Conservation (phyloP, 2,329 filamentous ascomycete genomes). For the Fusarium decemcellulare region DNA sequence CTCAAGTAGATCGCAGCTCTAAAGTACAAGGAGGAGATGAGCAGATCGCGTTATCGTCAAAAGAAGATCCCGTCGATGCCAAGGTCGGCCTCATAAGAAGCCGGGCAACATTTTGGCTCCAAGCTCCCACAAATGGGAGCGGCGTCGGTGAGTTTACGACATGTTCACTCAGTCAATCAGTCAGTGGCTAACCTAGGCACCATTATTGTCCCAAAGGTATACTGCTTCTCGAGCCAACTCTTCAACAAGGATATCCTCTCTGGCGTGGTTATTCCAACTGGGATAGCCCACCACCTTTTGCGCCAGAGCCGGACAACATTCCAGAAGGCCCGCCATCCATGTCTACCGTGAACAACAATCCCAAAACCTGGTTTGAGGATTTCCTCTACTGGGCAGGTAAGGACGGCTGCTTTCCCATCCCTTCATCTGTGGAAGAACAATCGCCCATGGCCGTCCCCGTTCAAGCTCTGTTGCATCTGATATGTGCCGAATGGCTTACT, state of each 20-base stretch:
- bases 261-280: slow-evolving; percentile 13
- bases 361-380: not conserved
- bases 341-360: not conserved
- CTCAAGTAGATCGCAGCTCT: no score
- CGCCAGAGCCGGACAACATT: not conserved
- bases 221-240: slow-evolving; percentile 7
- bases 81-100: slow-evolving; percentile 6
- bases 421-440: not conserved
- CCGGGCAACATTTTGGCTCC: slow-evolving; percentile 9
- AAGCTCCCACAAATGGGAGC: not conserved
- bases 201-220: not conserved
- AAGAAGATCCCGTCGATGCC: not conserved
- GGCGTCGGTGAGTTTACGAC: not conserved
- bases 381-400: not conserved
- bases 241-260: not conserved
- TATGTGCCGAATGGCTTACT: slow-evolving; percentile 10
- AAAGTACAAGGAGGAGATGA: no score
- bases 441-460: slow-evolving; percentile 2
- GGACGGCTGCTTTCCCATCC: not conserved
- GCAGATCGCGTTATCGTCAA: no score
- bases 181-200: not conserved
- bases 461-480: slow-evolving; percentile 1
- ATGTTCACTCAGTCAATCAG: not conserved
- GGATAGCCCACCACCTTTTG: not conserved
- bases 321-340: not conserved